Evolutionary conservation across 208 protist genomes (phyloP), one percentile per base, ranked within the genome.

Genomic region (Angomonas deanei): DNA sequence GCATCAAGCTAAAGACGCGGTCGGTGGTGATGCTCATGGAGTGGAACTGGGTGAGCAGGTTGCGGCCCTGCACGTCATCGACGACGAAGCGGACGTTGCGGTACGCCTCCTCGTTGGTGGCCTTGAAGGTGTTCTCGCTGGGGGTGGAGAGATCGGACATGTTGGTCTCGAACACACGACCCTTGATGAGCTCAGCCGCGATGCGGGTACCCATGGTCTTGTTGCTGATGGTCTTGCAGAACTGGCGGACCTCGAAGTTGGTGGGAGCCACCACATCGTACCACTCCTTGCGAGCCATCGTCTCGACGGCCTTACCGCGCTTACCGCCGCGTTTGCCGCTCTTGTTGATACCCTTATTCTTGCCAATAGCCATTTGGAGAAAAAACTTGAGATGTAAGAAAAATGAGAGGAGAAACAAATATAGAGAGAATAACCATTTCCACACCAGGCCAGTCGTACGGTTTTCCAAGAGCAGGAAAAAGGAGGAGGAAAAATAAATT

Each of bases 201-300:
- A 98, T 88, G 72, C 84, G 95, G 54, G 82, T 98, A 69, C 98
- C 98, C 67, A 88, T 72, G 34, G 98, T 99, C 66, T 96, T 93
- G 88, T 97, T 99, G 64, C 98, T 97, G 69, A 97, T 91, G 53
- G 98, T 99, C 89, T 99, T 98, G 66, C 96, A 86, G 65, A 99
- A 88, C 62, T 94, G 75, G 64, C 96, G 92, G n/a, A 85, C 84
- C 58, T 76, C 78, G 92, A 99, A 99, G 64, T 93, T 89, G 38
- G 81, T 68, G 46, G 99, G 99, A 10, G 98, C 98, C 69, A 98
- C 97, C 48, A 99, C 86, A 64, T 99, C 90, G 79, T 99, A 99
- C 99, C 99, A 99, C 72, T 99, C 98, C 91, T 99, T 99, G 75
- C 92, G 91, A 66, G 94, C 74, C 94, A 99, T 99, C 66, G 97